These are phyloP conservation scores for Cicer pinnatifidum DNA, from an alignment of 306 rosid genomes.

Conservation along the genomic window DNA sequence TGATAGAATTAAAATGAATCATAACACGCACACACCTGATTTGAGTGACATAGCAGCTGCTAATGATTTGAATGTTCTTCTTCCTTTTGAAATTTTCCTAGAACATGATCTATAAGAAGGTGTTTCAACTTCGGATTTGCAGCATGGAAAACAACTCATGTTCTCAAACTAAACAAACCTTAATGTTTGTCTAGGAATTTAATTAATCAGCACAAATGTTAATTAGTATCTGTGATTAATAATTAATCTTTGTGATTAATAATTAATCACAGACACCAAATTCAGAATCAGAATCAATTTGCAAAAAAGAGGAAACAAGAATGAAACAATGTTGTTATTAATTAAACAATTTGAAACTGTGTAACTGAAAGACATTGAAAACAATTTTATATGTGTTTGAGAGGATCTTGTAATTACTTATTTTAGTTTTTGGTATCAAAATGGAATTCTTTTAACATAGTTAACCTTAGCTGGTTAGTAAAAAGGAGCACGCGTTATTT, in stretches of 20 bases:
- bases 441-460: constrained; percentile 28
- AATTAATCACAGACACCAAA: background rate
- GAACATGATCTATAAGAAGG: background rate
- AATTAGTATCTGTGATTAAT: background rate
- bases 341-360: background rate
- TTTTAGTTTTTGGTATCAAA: constrained; percentile 34
- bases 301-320: background rate
- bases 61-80: constrained; percentile 52
- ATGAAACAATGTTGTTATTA: background rate
- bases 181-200: background rate
- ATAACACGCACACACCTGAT: constrained; percentile 47
- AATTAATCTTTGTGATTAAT: background rate
- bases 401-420: constrained; percentile 19
- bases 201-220: background rate
- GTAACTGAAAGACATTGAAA: constrained; percentile 13
- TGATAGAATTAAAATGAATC: constrained; percentile 19
- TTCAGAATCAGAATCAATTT: background rate
- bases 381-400: background rate
- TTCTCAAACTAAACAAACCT: constrained; percentile 1
- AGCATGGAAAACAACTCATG: constrained; percentile 57
- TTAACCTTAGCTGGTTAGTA: constrained; percentile 41
- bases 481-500: too few species aligned
- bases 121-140: constrained; percentile 19
- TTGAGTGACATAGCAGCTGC: constrained; percentile 51
- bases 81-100: constrained; percentile 12